Evolutionary conservation across 2,329 filamentous ascomycete genomes (phyloP), one percentile per base, ranked within the genome.

Genomic region (Stemphylium beticola): DNA sequence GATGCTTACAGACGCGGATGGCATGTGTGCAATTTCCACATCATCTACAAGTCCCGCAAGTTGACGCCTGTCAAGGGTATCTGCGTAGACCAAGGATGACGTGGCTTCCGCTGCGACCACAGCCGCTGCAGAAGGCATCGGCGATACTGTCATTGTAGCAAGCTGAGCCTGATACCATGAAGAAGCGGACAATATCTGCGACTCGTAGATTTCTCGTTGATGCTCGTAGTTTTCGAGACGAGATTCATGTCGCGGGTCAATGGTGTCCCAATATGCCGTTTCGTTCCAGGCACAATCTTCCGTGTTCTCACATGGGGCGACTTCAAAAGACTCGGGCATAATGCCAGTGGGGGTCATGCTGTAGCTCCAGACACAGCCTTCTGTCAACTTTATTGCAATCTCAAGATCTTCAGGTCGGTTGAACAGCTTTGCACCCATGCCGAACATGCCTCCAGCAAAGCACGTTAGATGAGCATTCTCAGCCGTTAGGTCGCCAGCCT

Each of bases 361-460:
- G 68, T 89, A 89, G 0, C 81, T 80, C 78, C 84, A 89, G 10
- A 87, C 78, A 62, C 87, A 89, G 3, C 86, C 87, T 46, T 86
- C 79, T 1, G 85, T 84, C 2, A 90, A 76, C 62, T 83, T 82
- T 51, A 79, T 77, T 1, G 84, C 87, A 15, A 83, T 77, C 2
- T 81, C 76, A 7, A 89, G 70, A 34, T 88, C 83, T 4, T 82
- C 78, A 0, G 78, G 77, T 1, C 76, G 78, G 40, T 79, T 65
- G 58, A 90, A 84, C 22, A 91, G 77, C 55, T 82, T 84, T 1
- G 88, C 85, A 1, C 84, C 87, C 32, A 92, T 81, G 1, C 80
- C 88, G 40, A 90, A 87, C 79, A 89, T 87, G 9, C 88, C 89
- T 6, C 89, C 89, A 3, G 84, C 79, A 67, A 90, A 92, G 73